Evolutionary conservation across 2,329 filamentous ascomycete species (phyloP).

Genomic region (Diaporthe sp.): DNA sequence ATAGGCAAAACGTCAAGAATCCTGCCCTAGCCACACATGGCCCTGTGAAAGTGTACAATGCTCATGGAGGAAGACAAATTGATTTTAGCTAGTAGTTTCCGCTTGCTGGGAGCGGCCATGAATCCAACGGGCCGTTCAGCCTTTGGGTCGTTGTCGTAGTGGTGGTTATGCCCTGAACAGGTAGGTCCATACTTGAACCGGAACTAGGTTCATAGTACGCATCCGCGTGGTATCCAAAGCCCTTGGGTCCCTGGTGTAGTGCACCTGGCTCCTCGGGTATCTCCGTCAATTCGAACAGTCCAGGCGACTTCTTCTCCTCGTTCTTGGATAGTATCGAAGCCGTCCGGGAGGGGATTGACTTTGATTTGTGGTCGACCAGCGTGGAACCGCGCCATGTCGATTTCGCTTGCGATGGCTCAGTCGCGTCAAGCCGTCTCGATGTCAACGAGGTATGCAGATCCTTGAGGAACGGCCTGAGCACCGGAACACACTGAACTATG

Average conservation of each 20-base stretch:
- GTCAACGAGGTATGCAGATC: constrained; percentile 56
- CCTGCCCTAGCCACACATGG: neutral
- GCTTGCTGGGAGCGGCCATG: constrained; percentile 21
- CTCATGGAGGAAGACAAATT: neutral
- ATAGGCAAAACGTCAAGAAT: too few species aligned
- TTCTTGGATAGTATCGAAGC: constrained; percentile 36
- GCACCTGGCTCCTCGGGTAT: constrained; percentile 35
- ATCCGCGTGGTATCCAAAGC: constrained; percentile 31
- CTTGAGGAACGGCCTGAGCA: constrained; percentile 62
- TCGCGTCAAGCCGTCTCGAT: constrained; percentile 45
- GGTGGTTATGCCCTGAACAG: constrained; percentile 25
- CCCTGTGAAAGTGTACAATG: too few species aligned
- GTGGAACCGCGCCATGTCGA: constrained; percentile 40
- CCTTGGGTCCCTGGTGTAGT: neutral
- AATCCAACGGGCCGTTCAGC: constrained; percentile 29
- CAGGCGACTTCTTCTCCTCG: constrained; percentile 37
- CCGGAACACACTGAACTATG: constrained; percentile 68
- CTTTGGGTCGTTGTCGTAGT: constrained; percentile 23
- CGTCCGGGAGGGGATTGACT: neutral
- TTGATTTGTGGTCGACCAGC: constrained; percentile 33
- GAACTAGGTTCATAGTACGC: constrained; percentile 36
- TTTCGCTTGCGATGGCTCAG: constrained; percentile 26
- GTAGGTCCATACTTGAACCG: neutral
- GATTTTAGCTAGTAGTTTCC: neutral
- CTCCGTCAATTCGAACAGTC: constrained; percentile 33